Evolutionary conservation across 371 early-diverging fungal genomes (phyloP).

Genomic region (Saksenaea vasiformis): DNA sequence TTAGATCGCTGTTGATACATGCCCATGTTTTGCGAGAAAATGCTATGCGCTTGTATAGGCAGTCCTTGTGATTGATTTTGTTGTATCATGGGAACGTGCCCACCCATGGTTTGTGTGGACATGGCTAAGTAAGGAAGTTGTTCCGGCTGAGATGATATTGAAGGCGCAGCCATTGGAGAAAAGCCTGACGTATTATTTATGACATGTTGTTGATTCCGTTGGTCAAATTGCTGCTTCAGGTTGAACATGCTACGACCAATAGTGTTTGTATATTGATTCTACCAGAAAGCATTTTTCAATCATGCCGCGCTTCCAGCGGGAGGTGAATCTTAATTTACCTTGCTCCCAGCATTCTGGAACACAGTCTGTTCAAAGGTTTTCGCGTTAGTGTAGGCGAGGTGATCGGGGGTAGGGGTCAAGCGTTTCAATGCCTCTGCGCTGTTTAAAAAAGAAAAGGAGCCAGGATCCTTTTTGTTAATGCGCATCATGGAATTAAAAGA

Average conservation of each 20-base stretch:
- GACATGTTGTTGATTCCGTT: background rate
- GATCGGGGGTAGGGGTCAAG: constrained; percentile 40
- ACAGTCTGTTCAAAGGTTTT: constrained; percentile 42
- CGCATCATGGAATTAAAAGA: background rate
- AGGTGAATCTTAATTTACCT: constrained; percentile 26
- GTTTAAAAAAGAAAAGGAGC: constrained; percentile 1
- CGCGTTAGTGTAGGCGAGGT: constrained; percentile 37
- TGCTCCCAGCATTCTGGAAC: constrained; percentile 36
- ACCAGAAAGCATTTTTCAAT: background rate
- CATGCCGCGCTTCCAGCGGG: background rate
- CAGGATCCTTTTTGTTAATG: background rate
- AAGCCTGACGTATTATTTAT: background rate
- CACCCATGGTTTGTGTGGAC: background rate
- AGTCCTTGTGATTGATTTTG: background rate
- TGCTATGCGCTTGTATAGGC: background rate
- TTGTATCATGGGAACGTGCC: background rate
- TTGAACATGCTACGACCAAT: background rate
- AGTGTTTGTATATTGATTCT: background rate
- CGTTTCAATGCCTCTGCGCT: constrained; percentile 39
- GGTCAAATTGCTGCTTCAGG: background rate
- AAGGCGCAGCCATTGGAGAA: background rate
- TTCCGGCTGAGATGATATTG: too few species aligned
- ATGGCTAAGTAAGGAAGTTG: too few species aligned
- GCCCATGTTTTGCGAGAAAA: background rate
- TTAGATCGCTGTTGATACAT: background rate